phyloP scores from a whole-genome alignment of 495 filamentous ascomycete genomes.

The Annulohypoxylon nitens region DNA sequence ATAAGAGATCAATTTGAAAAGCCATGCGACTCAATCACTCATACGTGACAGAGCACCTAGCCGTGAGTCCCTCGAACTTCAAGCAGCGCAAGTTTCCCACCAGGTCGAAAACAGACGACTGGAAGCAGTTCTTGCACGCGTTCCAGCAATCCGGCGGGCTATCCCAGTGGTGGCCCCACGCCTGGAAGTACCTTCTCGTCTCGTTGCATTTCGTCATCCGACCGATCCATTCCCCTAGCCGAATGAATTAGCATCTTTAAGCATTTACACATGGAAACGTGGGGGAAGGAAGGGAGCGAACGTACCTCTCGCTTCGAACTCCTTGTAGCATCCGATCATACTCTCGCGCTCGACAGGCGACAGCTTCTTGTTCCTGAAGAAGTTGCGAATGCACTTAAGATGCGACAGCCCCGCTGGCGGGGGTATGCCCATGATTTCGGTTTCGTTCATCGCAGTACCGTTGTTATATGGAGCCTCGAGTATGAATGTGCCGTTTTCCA shows the following conservation, averaged over 20 bases:
- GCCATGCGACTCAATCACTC: neutral
- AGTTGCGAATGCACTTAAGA: neutral
- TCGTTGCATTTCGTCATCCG: neutral
- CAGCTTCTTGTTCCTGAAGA: neutral
- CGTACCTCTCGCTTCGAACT: neutral
- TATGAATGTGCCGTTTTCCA: neutral
- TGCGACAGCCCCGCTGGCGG: neutral
- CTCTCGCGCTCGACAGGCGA: neutral
- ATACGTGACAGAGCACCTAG: slow-evolving; percentile 15
- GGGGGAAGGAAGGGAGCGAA: neutral
- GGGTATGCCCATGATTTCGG: neutral
- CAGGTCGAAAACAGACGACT: neutral
- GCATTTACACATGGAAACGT: neutral
- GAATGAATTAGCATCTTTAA: neutral
- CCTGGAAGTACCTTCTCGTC: neutral
- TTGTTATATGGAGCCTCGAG: neutral
- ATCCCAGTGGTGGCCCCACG: slow-evolving; percentile 19
- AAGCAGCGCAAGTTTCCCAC: slow-evolving; percentile 12
- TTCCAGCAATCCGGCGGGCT: slow-evolving; percentile 7
- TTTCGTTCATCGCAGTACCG: neutral
- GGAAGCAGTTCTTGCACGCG: slow-evolving; percentile 5
- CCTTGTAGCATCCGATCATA: neutral
- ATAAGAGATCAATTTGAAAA: neutral
- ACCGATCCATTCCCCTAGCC: neutral
- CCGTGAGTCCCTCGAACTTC: neutral